These are phyloP conservation scores for Geotrichum aggregatum DNA, from an alignment of 1,139 yeast genomes.

Conservation along the genomic window DNA sequence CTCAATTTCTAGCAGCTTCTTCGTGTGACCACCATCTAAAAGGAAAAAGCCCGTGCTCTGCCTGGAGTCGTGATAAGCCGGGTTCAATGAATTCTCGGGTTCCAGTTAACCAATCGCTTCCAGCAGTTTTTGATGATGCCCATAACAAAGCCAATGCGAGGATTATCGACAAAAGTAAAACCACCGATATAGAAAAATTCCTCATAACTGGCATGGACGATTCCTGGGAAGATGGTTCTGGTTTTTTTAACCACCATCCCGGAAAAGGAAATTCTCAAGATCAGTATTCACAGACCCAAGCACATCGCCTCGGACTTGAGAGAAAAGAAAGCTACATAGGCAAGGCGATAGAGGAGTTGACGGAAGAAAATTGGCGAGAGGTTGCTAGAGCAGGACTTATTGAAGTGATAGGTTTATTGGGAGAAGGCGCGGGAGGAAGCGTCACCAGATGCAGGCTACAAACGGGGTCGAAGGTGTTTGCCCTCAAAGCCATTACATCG, in stretches of 20 bases:
- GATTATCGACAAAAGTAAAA: background rate
- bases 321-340: slow-evolving; percentile 1
- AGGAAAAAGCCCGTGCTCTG: no score
- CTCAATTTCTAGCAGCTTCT: no score
- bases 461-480: slow-evolving; percentile 60
- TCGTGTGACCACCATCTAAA: no score
- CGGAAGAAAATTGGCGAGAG: slow-evolving; percentile 73
- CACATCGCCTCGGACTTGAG: no score
- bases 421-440: slow-evolving; percentile 94
- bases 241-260: background rate
- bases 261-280: background rate
- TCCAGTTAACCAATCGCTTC: no score
- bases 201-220: background rate
- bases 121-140: no score
- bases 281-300: background rate
- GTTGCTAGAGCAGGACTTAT: slow-evolving; percentile 58
- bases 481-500: slow-evolving; percentile 72
- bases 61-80: no score
- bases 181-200: background rate
- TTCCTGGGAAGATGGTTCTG: background rate
- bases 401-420: slow-evolving; percentile 61
- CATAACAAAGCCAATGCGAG: no score
- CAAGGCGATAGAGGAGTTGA: slow-evolving; percentile 53
- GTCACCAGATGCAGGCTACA: slow-evolving; percentile 70
- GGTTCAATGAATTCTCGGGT: no score